Evolutionary conservation across 352 stramenopile genomes (phyloP).

Genomic region (Phytophthora sansomeana): DNA sequence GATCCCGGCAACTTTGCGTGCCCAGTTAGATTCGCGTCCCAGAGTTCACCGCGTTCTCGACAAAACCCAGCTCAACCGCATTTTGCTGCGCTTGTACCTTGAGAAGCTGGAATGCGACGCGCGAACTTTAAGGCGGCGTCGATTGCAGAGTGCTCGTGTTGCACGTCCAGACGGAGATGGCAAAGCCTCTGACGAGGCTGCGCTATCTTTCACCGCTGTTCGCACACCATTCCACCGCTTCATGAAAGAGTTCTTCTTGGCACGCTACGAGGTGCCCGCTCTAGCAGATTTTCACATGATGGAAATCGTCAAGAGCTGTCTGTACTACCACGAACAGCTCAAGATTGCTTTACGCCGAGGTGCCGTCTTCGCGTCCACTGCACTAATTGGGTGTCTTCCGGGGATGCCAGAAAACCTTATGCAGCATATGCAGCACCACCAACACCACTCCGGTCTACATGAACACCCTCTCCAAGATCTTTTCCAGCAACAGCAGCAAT

Average conservation of each 20-base stretch:
- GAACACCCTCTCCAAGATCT: slow-evolving; percentile 16
- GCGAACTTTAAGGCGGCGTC: slow-evolving; percentile 21
- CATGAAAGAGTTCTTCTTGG: slow-evolving; percentile 68
- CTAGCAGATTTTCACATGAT: slow-evolving; percentile 78
- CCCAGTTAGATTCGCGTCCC: slow-evolving; percentile 58
- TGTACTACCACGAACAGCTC: slow-evolving; percentile 63
- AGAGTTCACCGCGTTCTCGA: slow-evolving; percentile 64
- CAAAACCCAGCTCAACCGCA: slow-evolving; percentile 48
- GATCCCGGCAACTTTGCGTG: slow-evolving; percentile 56
- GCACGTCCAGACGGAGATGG: not conserved
- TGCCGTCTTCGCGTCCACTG: slow-evolving; percentile 18
- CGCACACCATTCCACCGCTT: slow-evolving; percentile 50
- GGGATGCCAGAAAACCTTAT: slow-evolving; percentile 26
- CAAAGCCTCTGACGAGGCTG: not conserved
- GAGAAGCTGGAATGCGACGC: slow-evolving; percentile 70
- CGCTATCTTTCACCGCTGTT: slow-evolving; percentile 7
- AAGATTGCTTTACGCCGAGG: slow-evolving; percentile 20
- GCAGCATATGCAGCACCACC: slow-evolving; percentile 17
- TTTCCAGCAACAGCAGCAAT: slow-evolving; percentile 28
- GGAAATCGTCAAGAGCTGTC: slow-evolving; percentile 68
- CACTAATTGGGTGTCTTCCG: slow-evolving; percentile 20
- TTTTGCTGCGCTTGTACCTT: slow-evolving; percentile 54
- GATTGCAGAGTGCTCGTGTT: slow-evolving; percentile 24
- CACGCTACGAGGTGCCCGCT: slow-evolving; percentile 58
- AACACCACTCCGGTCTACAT: slow-evolving; percentile 6